Evolutionary conservation across 2,329 filamentous ascomycete species (phyloP).

Genomic region (Microsporum canis): DNA sequence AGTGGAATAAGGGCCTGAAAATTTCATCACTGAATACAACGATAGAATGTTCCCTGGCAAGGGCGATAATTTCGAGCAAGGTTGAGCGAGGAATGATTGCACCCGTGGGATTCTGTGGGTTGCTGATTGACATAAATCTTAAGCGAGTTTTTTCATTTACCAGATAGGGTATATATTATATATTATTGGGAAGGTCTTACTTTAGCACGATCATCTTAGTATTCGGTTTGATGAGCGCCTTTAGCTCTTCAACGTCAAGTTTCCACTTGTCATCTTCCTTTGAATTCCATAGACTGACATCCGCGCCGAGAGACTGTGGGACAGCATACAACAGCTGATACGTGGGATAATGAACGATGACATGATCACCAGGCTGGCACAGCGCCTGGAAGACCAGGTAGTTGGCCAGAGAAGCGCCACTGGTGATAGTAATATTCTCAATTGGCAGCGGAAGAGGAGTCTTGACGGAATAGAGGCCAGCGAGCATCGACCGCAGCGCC

Average conservation of each 20-base stretch:
- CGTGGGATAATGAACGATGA: conserved; percentile 75
- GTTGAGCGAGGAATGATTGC: conserved; percentile 52
- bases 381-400: conserved; percentile 66
- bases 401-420: conserved; percentile 76
- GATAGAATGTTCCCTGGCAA: conserved; percentile 53
- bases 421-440: conserved; percentile 63
- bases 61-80: conserved; percentile 49
- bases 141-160: conserved; percentile 37
- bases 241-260: conserved; percentile 55
- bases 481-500: conserved; percentile 52
- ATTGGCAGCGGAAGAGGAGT: conserved; percentile 36
- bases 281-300: conserved; percentile 66
- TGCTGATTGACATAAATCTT: conserved; percentile 53
- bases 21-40: conserved; percentile 68
- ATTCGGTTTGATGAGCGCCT: conserved; percentile 44
- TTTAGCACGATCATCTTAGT: conserved; percentile 53
- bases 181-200: conserved; percentile 16
- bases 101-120: conserved; percentile 75
- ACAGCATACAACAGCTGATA: conserved; percentile 76
- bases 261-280: conserved; percentile 53
- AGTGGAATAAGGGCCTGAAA: conserved; percentile 73
- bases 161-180: conserved; percentile 11
- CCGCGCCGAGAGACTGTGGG: conserved; percentile 60
- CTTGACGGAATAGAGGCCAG: conserved; percentile 52
- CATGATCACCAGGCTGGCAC: conserved; percentile 63